Base-by-base conservation (phyloP, 352 stramenopile species). In the Achlya hypogyna region DNA sequence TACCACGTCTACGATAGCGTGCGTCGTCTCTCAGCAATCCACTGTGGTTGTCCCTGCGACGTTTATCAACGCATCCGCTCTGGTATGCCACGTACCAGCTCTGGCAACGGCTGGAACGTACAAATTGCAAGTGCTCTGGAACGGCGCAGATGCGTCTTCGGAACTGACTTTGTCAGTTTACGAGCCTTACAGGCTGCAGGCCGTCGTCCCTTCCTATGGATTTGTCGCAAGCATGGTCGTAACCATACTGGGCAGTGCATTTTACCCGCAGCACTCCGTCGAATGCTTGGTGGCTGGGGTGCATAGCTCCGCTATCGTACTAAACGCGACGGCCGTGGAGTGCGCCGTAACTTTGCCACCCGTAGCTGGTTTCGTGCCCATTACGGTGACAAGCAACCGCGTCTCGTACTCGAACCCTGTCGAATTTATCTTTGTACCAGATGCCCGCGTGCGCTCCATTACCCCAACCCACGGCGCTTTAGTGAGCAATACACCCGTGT, bases 401-500 rank as follows among this genome's bases (percentile, higher is more conserved):
- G 8, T 67, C 2, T 25, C 40, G 9, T 67, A 59, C 22, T 67
- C 60, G 25, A 67, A 67, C 59, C 2, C 40, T 6, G n/a, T 67
- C 4, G 2, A 20, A 12, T 67, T 54, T 32, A 16, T 31, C 14
- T 67, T 59, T 43, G 51, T 34, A 22, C 47, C 60, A 10, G 51
- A 67, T 32, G 29, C 51, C 28, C 31, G 40, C 5, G 28, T 67
- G 8, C 45, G 29, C 12, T 9, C 18, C 22, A 31, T 38, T 3
- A 31, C 28, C 1, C 60, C 60, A 2, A 14, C 5, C 42, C 29
- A 20, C 9, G 60, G 42, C 9, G 20, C 23, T 18, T 8, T 59
- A 2, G n/a, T 8, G 14, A 23, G 42, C 40, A 3, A 40, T 6
- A 35, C 34, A 9, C 0, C 25, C 4, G 51, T 60, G n/a, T 58